Evolutionary conservation across 1,139 yeast species (phyloP).

Genomic region (Zygoascus hellenicus): DNA sequence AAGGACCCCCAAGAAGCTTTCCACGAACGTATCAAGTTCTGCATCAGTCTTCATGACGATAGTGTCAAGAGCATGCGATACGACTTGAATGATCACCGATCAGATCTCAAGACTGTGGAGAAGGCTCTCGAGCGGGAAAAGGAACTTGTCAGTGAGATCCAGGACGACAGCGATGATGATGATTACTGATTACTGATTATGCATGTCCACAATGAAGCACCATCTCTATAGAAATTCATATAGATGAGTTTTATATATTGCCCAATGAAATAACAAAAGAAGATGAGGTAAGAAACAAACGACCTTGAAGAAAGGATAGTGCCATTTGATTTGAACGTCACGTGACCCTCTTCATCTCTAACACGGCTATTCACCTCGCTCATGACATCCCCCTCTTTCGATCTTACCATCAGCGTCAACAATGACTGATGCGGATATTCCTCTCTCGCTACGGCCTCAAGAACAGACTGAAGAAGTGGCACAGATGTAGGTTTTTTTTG

Average conservation of each 20-base stretch:
- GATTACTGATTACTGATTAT: conserved; percentile 16
- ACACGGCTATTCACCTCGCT: too few species aligned
- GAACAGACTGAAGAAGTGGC: conserved; percentile 7
- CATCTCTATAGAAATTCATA: background rate
- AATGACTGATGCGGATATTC: background rate
- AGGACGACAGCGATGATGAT: conserved; percentile 38
- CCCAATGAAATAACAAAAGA: too few species aligned
- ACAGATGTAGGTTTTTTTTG: conserved; percentile 5
- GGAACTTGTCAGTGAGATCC: conserved; percentile 42
- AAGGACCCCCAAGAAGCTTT: conserved; percentile 80
- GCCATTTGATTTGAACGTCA: too few species aligned
- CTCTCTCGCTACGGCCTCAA: conserved; percentile 7
- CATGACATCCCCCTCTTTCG: too few species aligned
- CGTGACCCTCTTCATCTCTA: too few species aligned
- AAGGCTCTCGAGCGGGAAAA: conserved; percentile 54
- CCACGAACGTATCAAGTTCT: conserved; percentile 90
- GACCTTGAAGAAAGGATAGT: too few species aligned
- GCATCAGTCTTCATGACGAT: conserved; percentile 85
- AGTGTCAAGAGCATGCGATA: conserved; percentile 94
- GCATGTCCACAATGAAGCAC: background rate
- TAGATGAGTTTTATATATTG: background rate
- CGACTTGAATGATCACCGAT: conserved; percentile 50
- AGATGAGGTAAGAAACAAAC: too few species aligned
- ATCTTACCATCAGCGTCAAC: too few species aligned
- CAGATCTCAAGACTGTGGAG: conserved; percentile 48